Base-by-base conservation (phyloP, 1,139 yeast species). In the Scheffersomyces titani region DNA sequence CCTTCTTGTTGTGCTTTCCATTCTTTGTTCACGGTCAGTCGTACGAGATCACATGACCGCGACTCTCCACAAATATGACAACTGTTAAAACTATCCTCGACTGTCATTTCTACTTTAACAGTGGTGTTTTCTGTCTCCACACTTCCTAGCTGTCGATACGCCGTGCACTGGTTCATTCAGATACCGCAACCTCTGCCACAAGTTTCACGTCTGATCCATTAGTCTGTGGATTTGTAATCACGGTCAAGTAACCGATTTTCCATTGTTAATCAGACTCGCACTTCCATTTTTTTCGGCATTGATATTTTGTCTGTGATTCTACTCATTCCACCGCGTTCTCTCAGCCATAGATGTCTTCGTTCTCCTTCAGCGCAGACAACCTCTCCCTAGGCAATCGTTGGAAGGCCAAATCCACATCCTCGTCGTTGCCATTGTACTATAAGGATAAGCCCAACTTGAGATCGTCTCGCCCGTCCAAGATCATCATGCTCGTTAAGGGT, bases 401-500 rank as follows among this genome's bases (percentile, higher is more conserved):
- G 66, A 60, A 63, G 47, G 65, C 67, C 30, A 59, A 59, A 48
- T 52, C 59, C 30, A 47, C 54, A 13, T 49, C 53, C 7, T 52
- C 59, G 6, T 49, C 59, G 13, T 58, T 61, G 22, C 65, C 64
- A 6, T 54, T 63, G 54, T 63, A 62, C 55, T 63, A 62, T 58
- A 63, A 63, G 51, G 67, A 63, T 56, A 63, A 61, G 48, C 66
- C 65, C 13, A 56, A 44, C 49, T 46, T 46, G n/a, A 46, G 19
- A 16, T 13, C 49, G 16, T n/a, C 49, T n/a, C 20, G 22, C 16
- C 24, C 22, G 22, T 19, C n/a, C 24, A 63, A 59, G 55, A 52
- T 55, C 24, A 54, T 52, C 52, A 81, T 82, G 85, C 61, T 82
- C 44, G 65, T 79, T 53, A 81, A 78, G 63, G 84, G 80, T 0